phyloP scores from a whole-genome alignment of 495 filamentous ascomycete species.

The Aspergillus bridgeri region DNA sequence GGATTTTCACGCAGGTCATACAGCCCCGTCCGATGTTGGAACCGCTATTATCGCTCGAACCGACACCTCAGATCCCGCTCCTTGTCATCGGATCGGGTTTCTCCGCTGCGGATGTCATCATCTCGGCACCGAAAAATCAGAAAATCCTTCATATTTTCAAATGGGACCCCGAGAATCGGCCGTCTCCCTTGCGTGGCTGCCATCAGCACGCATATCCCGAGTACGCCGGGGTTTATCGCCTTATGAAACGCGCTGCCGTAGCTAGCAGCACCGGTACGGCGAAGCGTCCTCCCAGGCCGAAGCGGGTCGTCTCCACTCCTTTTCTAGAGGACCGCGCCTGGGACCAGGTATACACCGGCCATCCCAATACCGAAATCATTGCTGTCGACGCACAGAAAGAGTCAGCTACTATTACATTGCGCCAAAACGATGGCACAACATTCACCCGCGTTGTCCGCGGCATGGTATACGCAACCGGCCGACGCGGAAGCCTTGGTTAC shows the following conservation, averaged over 20 bases:
- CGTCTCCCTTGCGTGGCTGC: slow-evolving; percentile 58
- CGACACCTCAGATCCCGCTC: slow-evolving; percentile 30
- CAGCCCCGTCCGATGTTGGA: slow-evolving; percentile 48
- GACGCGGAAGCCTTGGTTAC: slow-evolving; percentile 57
- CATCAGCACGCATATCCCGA: slow-evolving; percentile 66
- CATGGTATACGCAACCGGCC: slow-evolving; percentile 59
- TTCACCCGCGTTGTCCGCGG: slow-evolving; percentile 45
- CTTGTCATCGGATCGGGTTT: slow-evolving; percentile 65
- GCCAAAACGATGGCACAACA: slow-evolving; percentile 41
- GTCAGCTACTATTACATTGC: slow-evolving; percentile 44
- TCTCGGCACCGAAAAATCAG: slow-evolving; percentile 47
- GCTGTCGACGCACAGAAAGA: slow-evolving; percentile 34
- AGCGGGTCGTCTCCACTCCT: slow-evolving; percentile 38
- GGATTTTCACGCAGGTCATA: slow-evolving; percentile 57
- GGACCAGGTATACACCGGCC: slow-evolving; percentile 54
- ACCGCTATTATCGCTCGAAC: slow-evolving; percentile 32
- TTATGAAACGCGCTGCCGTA: slow-evolving; percentile 56
- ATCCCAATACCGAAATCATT: slow-evolving; percentile 53
- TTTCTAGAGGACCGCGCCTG: slow-evolving; percentile 48
- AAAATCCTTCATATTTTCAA: slow-evolving; percentile 62
- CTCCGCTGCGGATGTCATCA: slow-evolving; percentile 61
- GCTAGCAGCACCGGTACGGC: slow-evolving; percentile 16
- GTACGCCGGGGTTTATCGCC: slow-evolving; percentile 60
- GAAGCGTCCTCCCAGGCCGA: slow-evolving; percentile 24
- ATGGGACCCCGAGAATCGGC: slow-evolving; percentile 55